Conservation (phyloP, 1,139 yeast genomes). For the Schizosaccharomyces versatilis region DNA sequence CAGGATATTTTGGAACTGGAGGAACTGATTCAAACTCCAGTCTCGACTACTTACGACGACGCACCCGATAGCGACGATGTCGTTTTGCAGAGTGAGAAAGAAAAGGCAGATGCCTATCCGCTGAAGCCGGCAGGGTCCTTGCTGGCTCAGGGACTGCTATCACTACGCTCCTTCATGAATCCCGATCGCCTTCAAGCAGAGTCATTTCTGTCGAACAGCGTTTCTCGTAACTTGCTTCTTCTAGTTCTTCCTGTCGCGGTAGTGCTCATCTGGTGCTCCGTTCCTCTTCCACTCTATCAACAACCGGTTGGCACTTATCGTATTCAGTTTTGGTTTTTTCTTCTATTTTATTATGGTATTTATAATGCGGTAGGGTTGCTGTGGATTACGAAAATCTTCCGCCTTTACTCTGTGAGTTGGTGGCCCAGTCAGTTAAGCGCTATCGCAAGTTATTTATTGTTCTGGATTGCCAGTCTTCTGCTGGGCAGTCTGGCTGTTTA, state of each 20-base stretch:
- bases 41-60: too few species aligned
- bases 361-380: slow-evolving; percentile 11
- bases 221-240: background rate
- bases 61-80: too few species aligned
- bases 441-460: slow-evolving; percentile 7
- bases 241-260: background rate
- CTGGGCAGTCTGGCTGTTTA: slow-evolving; percentile 7
- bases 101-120: too few species aligned
- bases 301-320: background rate
- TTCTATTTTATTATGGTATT: slow-evolving; percentile 11
- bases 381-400: slow-evolving; percentile 11
- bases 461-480: slow-evolving; percentile 10
- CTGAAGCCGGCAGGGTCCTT: too few species aligned
- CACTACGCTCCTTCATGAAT: background rate
- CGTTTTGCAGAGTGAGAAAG: too few species aligned
- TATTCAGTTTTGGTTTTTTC: slow-evolving; percentile 10
- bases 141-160: too few species aligned
- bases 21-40: too few species aligned
- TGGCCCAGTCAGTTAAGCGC: slow-evolving; percentile 7
- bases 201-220: background rate
- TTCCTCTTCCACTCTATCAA: slow-evolving; percentile 5
- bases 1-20: too few species aligned
- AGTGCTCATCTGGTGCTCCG: slow-evolving; percentile 6
- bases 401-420: slow-evolving; percentile 11
- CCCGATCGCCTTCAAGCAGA: background rate